Base-by-base conservation (phyloP, 179 eudicot genomes). In the Beta macrorhiza region DNA sequence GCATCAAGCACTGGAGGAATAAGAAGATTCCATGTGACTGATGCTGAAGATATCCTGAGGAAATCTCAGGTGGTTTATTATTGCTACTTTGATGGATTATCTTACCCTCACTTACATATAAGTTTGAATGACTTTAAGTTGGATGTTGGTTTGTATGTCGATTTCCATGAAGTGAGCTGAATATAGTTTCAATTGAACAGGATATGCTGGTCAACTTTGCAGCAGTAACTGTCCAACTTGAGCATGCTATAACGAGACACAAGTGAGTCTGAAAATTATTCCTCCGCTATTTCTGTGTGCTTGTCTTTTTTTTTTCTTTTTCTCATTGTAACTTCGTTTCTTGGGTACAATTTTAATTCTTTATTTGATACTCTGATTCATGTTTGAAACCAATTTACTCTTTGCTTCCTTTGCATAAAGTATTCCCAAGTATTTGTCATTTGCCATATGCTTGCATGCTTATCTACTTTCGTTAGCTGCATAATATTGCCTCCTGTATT, bases 191-290 rank as follows among this genome's bases (percentile, higher is more conserved):
- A 57, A 44, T 44, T 75, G 78, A 75, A 83, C 98, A 97, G 98
- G 85, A 78, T 47, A 37, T 87, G 73, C 80, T 82, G 81, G 82
- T 94, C 64, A 83, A 90, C 29, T 94, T 87, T 78, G 91, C 95
- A 17, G 52, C 77, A 68, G 82, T 90, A 76, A 83, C 86, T 77
- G 80, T 77, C 72, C 89, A 86, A 65, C 92, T 97, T 78, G 85
- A 70, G 85, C 74, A 80, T 70, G 93, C 95, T 19, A 84, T 91
- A 74, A 80, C 83, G 85, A 86, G 89, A 74, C 97, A 97, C 86
- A 88, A 82, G 99, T 94, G 89, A 92, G 99, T 87, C 52, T 74
- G 62, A 9, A 19, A 7, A 13, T 70, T 78, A 4, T 68, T 58
- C 57, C 16, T 47, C 58, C 4, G 10, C 0, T 49, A 4, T 13